These are phyloP conservation scores for Lagenidium giganteum DNA, from an alignment of 352 stramenopile species.

Conservation along the genomic window DNA sequence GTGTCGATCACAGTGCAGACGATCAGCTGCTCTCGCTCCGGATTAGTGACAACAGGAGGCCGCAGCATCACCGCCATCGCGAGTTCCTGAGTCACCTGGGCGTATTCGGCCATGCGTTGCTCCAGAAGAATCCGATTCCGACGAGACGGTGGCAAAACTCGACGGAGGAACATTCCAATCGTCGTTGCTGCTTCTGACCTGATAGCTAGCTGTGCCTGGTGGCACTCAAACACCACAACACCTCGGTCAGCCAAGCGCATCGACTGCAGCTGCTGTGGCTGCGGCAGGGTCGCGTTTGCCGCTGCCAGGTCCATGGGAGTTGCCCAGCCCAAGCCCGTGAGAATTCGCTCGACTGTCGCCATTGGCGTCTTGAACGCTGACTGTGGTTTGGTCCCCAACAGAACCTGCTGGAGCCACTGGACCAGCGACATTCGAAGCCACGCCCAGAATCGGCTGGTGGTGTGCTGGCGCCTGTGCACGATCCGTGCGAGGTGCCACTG, in stretches of 20 bases:
- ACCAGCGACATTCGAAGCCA: constrained; percentile 9
- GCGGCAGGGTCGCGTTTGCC: background rate
- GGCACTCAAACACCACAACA: constrained; percentile 2
- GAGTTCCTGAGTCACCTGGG: too few relatives aligned
- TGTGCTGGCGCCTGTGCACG: too few relatives aligned
- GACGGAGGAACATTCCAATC: constrained; percentile 6
- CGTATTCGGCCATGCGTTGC: too few relatives aligned
- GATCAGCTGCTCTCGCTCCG: constrained; percentile 6
- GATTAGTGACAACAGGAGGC: too few relatives aligned
- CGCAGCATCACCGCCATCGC: too few relatives aligned
- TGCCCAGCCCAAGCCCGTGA: background rate
- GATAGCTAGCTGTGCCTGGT: background rate
- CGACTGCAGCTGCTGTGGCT: background rate
- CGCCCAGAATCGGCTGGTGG: constrained; percentile 2
- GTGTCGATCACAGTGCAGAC: constrained; percentile 4
- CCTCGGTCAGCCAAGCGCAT: background rate
- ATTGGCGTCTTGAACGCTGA: too few relatives aligned
- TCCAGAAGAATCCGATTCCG: too few relatives aligned
- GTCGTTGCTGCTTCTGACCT: background rate
- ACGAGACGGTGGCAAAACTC: background rate
- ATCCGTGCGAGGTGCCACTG: too few relatives aligned
- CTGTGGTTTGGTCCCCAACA: too few relatives aligned
- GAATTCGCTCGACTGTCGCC: background rate
- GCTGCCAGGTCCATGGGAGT: constrained; percentile 1
- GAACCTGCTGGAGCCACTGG: background rate